Conservation (phyloP, 139 green algal genomes). For the Picochlorum sp. region DNA sequence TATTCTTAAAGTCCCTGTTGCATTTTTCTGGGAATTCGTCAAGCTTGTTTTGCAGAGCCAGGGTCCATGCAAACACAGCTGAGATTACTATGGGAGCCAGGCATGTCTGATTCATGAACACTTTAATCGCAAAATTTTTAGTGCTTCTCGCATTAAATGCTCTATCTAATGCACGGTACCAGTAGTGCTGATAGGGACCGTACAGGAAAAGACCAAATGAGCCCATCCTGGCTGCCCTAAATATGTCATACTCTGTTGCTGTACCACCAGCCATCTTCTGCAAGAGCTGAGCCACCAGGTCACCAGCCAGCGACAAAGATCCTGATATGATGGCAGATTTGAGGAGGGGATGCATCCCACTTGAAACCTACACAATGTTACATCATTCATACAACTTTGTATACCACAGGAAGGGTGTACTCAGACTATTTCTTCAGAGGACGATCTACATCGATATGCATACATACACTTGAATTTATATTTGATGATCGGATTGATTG, state of each 20-base stretch:
- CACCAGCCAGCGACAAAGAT: conserved; percentile 46
- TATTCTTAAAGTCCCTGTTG: conserved; percentile 52
- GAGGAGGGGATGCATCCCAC: conserved; percentile 19
- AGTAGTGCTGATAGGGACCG: conserved; percentile 62
- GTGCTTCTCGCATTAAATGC: conserved; percentile 43
- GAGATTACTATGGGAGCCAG: conserved; percentile 58
- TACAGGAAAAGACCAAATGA: conserved; percentile 69
- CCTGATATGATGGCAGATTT: conserved; percentile 61
- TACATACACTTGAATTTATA: too few relatives aligned
- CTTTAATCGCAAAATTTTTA: conserved; percentile 54
- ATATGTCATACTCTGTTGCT: conserved; percentile 31
- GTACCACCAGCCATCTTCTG: neutral
- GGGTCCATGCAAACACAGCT: conserved; percentile 65
- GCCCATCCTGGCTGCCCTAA: conserved; percentile 58
- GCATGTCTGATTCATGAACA: conserved; percentile 56
- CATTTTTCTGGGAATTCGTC: conserved; percentile 49
- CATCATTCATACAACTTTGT: too few relatives aligned
- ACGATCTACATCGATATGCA: too few relatives aligned
- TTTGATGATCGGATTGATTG: too few relatives aligned
- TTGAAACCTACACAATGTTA: neutral
- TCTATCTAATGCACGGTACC: conserved; percentile 42
- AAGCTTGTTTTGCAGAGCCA: conserved; percentile 38
- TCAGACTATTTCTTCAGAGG: neutral
- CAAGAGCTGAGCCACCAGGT: conserved; percentile 59
- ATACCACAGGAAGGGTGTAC: neutral